These are phyloP conservation scores for Apiospora koreana DNA, from an alignment of 2,329 filamentous ascomycete genomes.

Conservation along the genomic window DNA sequence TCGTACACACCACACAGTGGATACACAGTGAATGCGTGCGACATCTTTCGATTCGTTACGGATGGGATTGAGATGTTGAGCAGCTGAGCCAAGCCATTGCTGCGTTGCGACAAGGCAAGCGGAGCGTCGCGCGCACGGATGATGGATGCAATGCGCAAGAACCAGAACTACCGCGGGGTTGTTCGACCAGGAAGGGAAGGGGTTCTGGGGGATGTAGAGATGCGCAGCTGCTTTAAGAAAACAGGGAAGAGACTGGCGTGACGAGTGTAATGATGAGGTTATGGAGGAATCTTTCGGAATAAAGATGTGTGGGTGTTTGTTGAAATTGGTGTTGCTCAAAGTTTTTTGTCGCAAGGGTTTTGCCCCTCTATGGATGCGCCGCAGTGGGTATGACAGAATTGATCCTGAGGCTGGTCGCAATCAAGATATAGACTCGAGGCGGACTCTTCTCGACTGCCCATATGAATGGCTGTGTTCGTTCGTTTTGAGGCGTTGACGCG, in stretches of 20 bases:
- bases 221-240: neutral
- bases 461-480: neutral
- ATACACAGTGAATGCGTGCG: neutral
- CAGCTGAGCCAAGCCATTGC: neutral
- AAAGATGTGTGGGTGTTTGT: neutral
- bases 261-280: neutral
- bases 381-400: neutral
- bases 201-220: neutral
- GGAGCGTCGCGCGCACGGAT: constrained; percentile 4
- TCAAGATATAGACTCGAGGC: neutral
- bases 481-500: neutral
- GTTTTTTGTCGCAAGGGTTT: neutral
- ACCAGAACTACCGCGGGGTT: neutral
- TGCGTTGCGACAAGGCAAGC: constrained; percentile 5
- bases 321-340: neutral
- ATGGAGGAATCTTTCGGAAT: neutral
- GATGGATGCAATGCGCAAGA: neutral
- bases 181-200: neutral
- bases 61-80: neutral
- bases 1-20: neutral
- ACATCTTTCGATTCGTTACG: neutral
- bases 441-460: neutral
- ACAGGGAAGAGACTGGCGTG: neutral
- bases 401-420: neutral
- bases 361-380: constrained; percentile 1